A percentile compares a stretch with the other conserved stretches of the same genome.
Evolutionary conservation across 208 protist genomes (phyloP).

Genomic region (Leishmania aethiopica): DNA sequence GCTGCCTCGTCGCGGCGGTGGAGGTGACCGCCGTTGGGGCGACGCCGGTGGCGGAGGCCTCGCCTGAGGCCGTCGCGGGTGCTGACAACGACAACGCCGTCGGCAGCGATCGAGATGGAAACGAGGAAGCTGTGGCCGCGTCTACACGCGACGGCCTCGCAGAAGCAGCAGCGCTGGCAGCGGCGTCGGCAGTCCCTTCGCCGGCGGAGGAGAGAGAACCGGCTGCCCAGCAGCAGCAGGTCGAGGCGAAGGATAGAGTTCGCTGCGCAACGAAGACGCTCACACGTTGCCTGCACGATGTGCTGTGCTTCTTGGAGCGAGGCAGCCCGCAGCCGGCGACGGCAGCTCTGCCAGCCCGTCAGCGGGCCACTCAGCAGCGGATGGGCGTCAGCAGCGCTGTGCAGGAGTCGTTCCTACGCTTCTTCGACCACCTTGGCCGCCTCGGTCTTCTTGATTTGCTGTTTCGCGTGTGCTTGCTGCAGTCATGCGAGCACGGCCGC

Average conservation of each 20-base stretch:
- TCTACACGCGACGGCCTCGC: not conserved
- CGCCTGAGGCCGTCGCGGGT: not conserved
- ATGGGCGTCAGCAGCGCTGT: conserved; percentile 1
- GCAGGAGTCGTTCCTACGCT: conserved; percentile 21
- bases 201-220: not conserved
- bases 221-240: not conserved
- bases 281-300: conserved; percentile 30
- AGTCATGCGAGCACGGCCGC: conserved; percentile 50
- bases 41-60: not conserved
- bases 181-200: not conserved
- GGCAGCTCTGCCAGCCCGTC: conserved; percentile 19
- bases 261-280: conserved; percentile 6
- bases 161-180: not conserved
- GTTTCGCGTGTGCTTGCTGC: conserved; percentile 44
- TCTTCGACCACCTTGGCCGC: conserved; percentile 56
- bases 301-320: conserved; percentile 34
- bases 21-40: not conserved
- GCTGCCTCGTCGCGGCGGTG: conserved; percentile 21
- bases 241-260: not conserved
- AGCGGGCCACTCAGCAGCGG: conserved; percentile 23
- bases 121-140: not conserved
- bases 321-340: conserved; percentile 24
- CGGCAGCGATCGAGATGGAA: not conserved
- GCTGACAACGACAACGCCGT: not conserved
- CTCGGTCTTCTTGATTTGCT: conserved; percentile 52